These are phyloP conservation scores for Neoboletus magnificus DNA, from an alignment of 768 basidiomycete species.

Conservation along the genomic window DNA sequence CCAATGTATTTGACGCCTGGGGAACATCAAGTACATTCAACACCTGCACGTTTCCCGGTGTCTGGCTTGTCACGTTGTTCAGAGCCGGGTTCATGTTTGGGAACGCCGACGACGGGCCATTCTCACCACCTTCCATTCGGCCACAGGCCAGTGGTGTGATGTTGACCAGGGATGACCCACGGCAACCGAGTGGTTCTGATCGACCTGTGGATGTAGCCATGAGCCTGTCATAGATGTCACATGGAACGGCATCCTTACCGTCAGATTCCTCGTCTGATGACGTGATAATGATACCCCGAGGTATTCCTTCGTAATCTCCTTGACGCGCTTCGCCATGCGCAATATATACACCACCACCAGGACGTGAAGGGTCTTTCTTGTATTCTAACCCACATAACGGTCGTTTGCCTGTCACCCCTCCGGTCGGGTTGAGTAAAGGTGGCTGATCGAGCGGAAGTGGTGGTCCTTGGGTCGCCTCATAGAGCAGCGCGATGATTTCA, in stretches of 20 bases:
- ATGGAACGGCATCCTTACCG: conserved; percentile 41
- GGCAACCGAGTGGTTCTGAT: conserved; percentile 11
- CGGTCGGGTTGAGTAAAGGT: conserved; percentile 76
- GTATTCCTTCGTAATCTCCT: conserved; percentile 51
- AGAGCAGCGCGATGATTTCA: conserved; percentile 88
- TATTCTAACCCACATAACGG: conserved; percentile 59
- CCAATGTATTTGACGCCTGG: conserved; percentile 51
- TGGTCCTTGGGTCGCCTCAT: conserved; percentile 88
- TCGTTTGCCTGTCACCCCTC: conserved; percentile 58
- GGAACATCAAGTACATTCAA: conserved; percentile 71
- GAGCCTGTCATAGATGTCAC: conserved; percentile 3
- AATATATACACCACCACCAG: conserved; percentile 85
- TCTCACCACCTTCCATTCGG: conserved; percentile 33
- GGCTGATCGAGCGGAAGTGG: conserved; percentile 50
- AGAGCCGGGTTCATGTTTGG: conserved; percentile 76
- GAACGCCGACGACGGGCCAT: conserved; percentile 17
- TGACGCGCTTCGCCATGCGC: conserved; percentile 49
- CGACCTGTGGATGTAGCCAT: conserved; percentile 10
- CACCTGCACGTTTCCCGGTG: conserved; percentile 61
- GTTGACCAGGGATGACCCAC: conserved; percentile 50
- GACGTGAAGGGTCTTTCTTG: conserved; percentile 73
- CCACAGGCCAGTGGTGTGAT: conserved; percentile 43
- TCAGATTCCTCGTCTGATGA: conserved; percentile 46
- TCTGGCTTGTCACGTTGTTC: conserved; percentile 43
- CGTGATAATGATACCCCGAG: conserved; percentile 53